Percentiles rank a stretch among this genome's conserved stretches.
These are phyloP conservation scores for Fusarium drepaniforme DNA, from an alignment of 2,329 filamentous ascomycete genomes.

Conservation along the genomic window DNA sequence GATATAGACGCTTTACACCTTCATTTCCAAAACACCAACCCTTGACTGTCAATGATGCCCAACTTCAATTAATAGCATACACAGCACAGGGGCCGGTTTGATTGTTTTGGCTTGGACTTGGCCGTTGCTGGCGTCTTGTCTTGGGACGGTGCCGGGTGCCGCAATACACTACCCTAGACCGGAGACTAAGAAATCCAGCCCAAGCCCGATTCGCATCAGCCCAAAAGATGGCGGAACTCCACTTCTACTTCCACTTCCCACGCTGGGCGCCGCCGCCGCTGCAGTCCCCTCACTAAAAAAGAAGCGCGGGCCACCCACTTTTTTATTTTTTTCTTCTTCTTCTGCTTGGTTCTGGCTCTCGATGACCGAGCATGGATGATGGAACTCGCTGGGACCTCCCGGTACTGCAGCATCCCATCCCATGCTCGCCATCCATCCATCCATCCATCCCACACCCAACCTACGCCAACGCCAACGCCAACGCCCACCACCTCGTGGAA, in stretches of 20 bases:
- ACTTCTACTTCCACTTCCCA: neutral
- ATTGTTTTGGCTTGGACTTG: slow-evolving; percentile 25
- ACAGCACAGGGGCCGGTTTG: slow-evolving; percentile 20
- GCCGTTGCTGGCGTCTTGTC: slow-evolving; percentile 12
- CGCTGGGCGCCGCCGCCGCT: neutral
- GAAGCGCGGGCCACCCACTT: slow-evolving; percentile 3
- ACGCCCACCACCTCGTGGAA: slow-evolving; percentile 31
- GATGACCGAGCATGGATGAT: neutral
- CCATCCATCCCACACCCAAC: slow-evolving; percentile 14
- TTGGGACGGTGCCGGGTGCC: slow-evolving; percentile 23
- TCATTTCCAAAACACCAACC: slow-evolving; percentile 7
- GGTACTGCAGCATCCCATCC: neutral
- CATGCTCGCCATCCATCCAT: neutral
- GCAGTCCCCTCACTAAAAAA: slow-evolving; percentile 10
- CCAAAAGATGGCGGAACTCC: neutral
- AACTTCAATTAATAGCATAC: slow-evolving; percentile 21
- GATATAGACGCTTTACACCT: slow-evolving; percentile 8
- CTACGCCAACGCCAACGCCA: slow-evolving; percentile 15
- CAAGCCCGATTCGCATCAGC: slow-evolving; percentile 4
- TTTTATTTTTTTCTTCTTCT: neutral
- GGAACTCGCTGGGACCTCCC: slow-evolving; percentile 8
- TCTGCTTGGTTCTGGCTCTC: neutral
- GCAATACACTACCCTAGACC: slow-evolving; percentile 27
- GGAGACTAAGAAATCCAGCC: slow-evolving; percentile 12
- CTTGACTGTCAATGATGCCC: slow-evolving; percentile 14